Conservation (phyloP, 2,329 filamentous ascomycete species). For the Neopestalotiopsis sp. region DNA sequence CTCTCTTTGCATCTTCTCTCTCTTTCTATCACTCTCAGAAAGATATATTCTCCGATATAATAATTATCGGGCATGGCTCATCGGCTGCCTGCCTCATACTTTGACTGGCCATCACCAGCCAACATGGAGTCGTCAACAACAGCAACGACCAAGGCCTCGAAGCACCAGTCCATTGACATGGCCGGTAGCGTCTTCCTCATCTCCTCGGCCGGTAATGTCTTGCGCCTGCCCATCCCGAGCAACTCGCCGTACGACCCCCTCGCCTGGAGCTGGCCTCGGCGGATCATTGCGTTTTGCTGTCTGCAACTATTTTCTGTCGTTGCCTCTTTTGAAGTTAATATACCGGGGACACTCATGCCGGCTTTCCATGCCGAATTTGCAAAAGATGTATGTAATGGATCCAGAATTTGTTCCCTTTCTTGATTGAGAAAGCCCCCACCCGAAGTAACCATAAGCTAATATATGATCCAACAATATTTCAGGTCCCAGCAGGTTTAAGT, state of each 20-base stretch:
- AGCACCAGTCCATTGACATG: conserved; percentile 21
- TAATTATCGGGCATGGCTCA: background rate
- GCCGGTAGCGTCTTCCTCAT: conserved; percentile 39
- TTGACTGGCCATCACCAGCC: background rate
- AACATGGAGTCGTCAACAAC: background rate
- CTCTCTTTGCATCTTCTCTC: background rate
- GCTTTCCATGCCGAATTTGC: conserved; percentile 1
- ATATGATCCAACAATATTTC: background rate
- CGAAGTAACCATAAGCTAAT: background rate
- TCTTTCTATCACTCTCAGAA: background rate
- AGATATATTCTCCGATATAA: background rate
- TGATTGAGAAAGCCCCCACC: background rate
- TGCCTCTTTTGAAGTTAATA: conserved; percentile 6
- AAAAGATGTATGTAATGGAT: background rate
- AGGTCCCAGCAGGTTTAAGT: conserved; percentile 32
- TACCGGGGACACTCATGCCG: conserved; percentile 2
- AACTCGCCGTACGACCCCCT: conserved; percentile 36
- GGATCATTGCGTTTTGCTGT: conserved; percentile 23
- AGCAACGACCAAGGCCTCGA: background rate
- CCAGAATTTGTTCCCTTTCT: background rate
- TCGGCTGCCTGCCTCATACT: conserved; percentile 7
- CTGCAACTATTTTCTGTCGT: conserved; percentile 1
- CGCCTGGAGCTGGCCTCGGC: conserved; percentile 32
- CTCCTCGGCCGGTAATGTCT: conserved; percentile 35
- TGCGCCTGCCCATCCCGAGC: conserved; percentile 40